phyloP scores from a whole-genome alignment of 768 basidiomycete genomes.

The Naematelia encephala region DNA sequence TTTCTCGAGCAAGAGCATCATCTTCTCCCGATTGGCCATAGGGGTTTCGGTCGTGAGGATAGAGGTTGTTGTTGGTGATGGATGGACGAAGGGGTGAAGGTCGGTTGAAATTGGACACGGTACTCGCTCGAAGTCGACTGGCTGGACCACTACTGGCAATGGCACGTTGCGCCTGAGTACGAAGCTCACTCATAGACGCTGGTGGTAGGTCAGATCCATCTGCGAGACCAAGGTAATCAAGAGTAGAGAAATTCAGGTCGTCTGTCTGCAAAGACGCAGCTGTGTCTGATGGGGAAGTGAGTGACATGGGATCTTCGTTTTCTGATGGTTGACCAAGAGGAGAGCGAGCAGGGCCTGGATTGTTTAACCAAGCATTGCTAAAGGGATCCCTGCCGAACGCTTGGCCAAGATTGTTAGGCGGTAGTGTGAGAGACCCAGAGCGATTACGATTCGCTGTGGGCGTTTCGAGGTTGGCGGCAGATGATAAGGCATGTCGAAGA shows the following conservation, averaged over 20 bases:
- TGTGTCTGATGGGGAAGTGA: slow-evolving; percentile 61
- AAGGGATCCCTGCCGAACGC: slow-evolving; percentile 82
- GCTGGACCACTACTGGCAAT: slow-evolving; percentile 76
- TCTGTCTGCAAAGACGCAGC: slow-evolving; percentile 50
- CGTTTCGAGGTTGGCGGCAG: slow-evolving; percentile 37
- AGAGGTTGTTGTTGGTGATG: slow-evolving; percentile 37
- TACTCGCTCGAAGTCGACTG: slow-evolving; percentile 78
- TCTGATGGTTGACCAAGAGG: slow-evolving; percentile 43
- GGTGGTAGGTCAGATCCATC: slow-evolving; percentile 57
- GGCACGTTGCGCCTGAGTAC: slow-evolving; percentile 83
- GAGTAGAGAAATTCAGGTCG: slow-evolving; percentile 87
- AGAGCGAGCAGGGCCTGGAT: slow-evolving; percentile 55
- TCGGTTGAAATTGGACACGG: slow-evolving; percentile 91
- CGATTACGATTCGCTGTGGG: slow-evolving; percentile 65
- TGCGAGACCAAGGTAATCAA: slow-evolving; percentile 94
- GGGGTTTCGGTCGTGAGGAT: background rate
- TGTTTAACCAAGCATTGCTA: slow-evolving; percentile 75
- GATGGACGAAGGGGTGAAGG: slow-evolving; percentile 48
- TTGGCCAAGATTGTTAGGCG: slow-evolving; percentile 67
- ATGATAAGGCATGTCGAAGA: slow-evolving; percentile 45
- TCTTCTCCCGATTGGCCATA: slow-evolving; percentile 10
- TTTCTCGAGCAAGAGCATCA: slow-evolving; percentile 22
- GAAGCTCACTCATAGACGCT: slow-evolving; percentile 81
- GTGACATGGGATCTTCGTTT: slow-evolving; percentile 72
- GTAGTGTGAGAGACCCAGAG: slow-evolving; percentile 87